These are phyloP conservation scores for Cadophora sp. DNA, from an alignment of 2,329 filamentous ascomycete species.

Conservation along the genomic window DNA sequence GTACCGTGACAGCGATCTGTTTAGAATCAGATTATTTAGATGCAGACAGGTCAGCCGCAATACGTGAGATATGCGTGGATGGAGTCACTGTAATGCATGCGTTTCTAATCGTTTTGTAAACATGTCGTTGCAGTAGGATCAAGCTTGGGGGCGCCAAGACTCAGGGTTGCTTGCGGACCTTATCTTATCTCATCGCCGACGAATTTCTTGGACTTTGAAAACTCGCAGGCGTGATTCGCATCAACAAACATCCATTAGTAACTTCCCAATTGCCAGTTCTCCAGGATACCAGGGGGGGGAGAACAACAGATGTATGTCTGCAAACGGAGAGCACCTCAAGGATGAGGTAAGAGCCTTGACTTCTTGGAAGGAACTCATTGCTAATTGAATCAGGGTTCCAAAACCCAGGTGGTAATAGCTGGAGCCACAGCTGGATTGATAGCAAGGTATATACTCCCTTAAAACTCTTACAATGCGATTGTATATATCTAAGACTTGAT, in stretches of 20 bases:
- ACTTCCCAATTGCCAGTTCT: not conserved
- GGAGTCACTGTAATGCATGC: too few relatives aligned
- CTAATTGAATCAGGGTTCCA: constrained; percentile 60
- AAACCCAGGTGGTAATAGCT: constrained; percentile 68
- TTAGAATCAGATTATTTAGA: too few relatives aligned
- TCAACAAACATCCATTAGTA: not conserved
- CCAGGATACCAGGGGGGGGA: not conserved
- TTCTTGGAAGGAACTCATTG: not conserved
- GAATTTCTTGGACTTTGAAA: not conserved
- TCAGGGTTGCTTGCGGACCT: not conserved
- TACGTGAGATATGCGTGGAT: too few relatives aligned
- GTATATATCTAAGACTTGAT: constrained; percentile 24
- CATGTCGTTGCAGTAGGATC: not conserved
- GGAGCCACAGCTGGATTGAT: constrained; percentile 82
- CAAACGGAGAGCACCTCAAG: constrained; percentile 67
- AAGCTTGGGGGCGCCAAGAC: not conserved
- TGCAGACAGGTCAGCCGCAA: too few relatives aligned
- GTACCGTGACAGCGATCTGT: too few relatives aligned
- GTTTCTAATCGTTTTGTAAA: not conserved
- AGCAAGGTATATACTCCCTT: constrained; percentile 65
- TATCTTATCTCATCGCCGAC: constrained; percentile 15
- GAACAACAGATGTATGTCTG: constrained; percentile 63
- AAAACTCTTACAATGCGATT: not conserved
- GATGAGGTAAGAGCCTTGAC: constrained; percentile 63
- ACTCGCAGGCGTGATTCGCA: not conserved